These are phyloP conservation scores for Aureobasidium sp. DNA, from an alignment of 2,329 filamentous ascomycete genomes.

Conservation along the genomic window DNA sequence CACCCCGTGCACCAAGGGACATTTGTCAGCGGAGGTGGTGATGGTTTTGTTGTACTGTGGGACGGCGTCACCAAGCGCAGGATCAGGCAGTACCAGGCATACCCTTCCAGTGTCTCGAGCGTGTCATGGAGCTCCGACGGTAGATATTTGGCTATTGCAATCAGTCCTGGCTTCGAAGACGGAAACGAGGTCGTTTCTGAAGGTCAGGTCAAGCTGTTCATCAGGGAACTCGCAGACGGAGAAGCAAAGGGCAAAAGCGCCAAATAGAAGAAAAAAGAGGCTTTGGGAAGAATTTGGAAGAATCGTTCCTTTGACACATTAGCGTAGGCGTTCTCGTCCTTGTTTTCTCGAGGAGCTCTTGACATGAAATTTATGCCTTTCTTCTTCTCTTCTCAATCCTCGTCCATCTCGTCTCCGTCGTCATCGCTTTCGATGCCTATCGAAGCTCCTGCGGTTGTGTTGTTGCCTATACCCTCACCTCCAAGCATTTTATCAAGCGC, in stretches of 20 bases:
- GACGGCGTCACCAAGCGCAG: conserved; percentile 84
- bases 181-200: conserved; percentile 73
- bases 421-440: conserved; percentile 38
- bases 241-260: conserved; percentile 80
- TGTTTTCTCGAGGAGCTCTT: background rate
- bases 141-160: conserved; percentile 66
- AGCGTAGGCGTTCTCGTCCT: conserved; percentile 15
- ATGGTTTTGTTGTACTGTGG: conserved; percentile 88
- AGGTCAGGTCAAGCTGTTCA: conserved; percentile 61
- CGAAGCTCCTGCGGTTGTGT: background rate
- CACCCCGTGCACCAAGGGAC: conserved; percentile 68
- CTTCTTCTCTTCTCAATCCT: conserved; percentile 19
- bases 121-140: conserved; percentile 72
- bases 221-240: conserved; percentile 75
- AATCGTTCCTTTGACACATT: conserved; percentile 8
- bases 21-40: conserved; percentile 82
- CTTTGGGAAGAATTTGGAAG: background rate
- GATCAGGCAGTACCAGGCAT: conserved; percentile 82
- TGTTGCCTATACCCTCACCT: background rate
- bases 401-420: conserved; percentile 38
- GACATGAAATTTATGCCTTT: background rate
- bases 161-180: conserved; percentile 82
- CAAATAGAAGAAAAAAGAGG: conserved; percentile 38
- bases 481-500: conserved; percentile 30
- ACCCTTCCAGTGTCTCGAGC: conserved; percentile 67